These are phyloP conservation scores for Alternaria atra DNA, from an alignment of 2,329 filamentous ascomycete genomes.

Conservation along the genomic window DNA sequence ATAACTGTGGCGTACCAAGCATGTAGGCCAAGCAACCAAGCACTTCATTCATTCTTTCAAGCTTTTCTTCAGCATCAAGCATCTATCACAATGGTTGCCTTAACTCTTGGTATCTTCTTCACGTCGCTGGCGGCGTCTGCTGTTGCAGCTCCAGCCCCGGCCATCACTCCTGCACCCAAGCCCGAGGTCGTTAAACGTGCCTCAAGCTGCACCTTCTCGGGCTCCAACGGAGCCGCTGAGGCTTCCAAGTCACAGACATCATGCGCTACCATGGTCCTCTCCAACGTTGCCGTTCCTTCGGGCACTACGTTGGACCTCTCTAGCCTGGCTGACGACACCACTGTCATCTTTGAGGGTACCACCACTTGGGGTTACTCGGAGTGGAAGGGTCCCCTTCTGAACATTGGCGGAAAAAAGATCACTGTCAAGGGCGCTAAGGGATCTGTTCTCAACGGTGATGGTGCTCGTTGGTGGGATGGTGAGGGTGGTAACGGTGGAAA, in stretches of 20 bases:
- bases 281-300: constrained; percentile 64
- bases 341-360: constrained; percentile 68
- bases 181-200: constrained; percentile 29
- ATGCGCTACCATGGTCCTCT: constrained; percentile 65
- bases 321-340: constrained; percentile 60
- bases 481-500: constrained; percentile 59
- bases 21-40: constrained; percentile 22
- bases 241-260: constrained; percentile 59
- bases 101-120: constrained; percentile 23
- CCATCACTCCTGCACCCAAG: constrained; percentile 28
- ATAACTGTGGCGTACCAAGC: constrained; percentile 23
- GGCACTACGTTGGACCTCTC: constrained; percentile 67
- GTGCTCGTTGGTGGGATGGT: constrained; percentile 62
- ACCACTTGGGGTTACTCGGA: constrained; percentile 73
- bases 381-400: constrained; percentile 70
- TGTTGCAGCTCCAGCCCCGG: constrained; percentile 35
- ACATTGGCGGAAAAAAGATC: constrained; percentile 66
- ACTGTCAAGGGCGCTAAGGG: constrained; percentile 66
- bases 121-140: constrained; percentile 32
- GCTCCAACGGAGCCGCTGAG: constrained; percentile 52
- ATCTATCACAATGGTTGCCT: constrained; percentile 26
- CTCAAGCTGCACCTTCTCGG: constrained; percentile 63
- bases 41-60: constrained; percentile 16
- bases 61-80: constrained; percentile 2
- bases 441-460: constrained; percentile 65